Evolutionary conservation across 495 filamentous ascomycete species (phyloP).

Genomic region (Daldinia grandis): DNA sequence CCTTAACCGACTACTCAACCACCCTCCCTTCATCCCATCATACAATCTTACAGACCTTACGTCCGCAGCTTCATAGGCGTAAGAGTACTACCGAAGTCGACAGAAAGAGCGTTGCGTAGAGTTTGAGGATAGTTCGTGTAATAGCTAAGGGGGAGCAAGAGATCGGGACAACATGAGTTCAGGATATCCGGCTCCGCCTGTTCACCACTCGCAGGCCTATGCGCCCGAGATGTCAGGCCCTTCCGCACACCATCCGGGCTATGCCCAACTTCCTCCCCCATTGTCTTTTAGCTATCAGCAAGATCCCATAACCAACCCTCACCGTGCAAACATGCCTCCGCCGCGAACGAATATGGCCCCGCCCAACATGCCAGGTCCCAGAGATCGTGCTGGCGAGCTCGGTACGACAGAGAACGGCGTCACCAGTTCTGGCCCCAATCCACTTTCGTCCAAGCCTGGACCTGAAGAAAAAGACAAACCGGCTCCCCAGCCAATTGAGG

Average conservation of each 20-base stretch:
- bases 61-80: constrained; percentile 13
- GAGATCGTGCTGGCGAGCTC: constrained; percentile 35
- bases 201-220: constrained; percentile 42
- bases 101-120: constrained; percentile 5
- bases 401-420: constrained; percentile 35
- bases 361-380: constrained; percentile 44
- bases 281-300: constrained; percentile 45
- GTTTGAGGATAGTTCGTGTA: constrained; percentile 6
- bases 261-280: constrained; percentile 45
- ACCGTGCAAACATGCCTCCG: constrained; percentile 47
- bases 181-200: constrained; percentile 47
- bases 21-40: constrained; percentile 11
- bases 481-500: constrained; percentile 45
- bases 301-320: constrained; percentile 45
- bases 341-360: constrained; percentile 47
- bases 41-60: neutral
- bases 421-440: constrained; percentile 26
- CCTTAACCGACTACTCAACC: constrained; percentile 17
- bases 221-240: constrained; percentile 44
- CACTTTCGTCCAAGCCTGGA: constrained; percentile 39
- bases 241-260: constrained; percentile 44
- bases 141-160: constrained; percentile 24
- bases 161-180: constrained; percentile 43
- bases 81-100: constrained; percentile 9
- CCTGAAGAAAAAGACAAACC: constrained; percentile 42